Conservation (phyloP, 2,329 filamentous ascomycete genomes). For the Nothomitra cinnamomea region DNA sequence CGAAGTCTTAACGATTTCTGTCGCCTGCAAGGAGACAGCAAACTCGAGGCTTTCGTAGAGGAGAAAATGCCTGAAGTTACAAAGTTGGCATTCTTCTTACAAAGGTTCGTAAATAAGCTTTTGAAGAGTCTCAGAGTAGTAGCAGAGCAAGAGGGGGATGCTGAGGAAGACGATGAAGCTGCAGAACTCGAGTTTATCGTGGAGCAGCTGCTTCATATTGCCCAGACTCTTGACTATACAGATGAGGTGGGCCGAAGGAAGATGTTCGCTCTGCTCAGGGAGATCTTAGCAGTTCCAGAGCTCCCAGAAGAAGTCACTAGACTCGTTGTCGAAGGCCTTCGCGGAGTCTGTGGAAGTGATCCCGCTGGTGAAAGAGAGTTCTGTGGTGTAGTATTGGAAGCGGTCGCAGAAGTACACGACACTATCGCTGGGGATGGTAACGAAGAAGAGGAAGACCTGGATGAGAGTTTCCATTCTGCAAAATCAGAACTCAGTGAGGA, state of each 20-base stretch:
- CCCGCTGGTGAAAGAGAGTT: constrained; percentile 64
- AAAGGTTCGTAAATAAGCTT: constrained; percentile 52
- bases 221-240: constrained; percentile 85
- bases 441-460: constrained; percentile 20
- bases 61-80: constrained; percentile 94
- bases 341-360: constrained; percentile 64
- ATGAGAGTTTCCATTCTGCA: constrained; percentile 88
- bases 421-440: constrained; percentile 52
- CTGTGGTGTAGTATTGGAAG: constrained; percentile 73
- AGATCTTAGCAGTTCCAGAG: constrained; percentile 69
- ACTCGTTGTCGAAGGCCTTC: constrained; percentile 64
- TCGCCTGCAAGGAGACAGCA: constrained; percentile 52
- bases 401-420: constrained; percentile 91
- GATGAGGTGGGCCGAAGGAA: constrained; percentile 89
- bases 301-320: constrained; percentile 87
- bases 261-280: constrained; percentile 83
- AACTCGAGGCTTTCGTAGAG: constrained; percentile 60
- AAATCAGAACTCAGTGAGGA: constrained; percentile 65
- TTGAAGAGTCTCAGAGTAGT: constrained; percentile 22
- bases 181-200: constrained; percentile 90
- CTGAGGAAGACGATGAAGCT: constrained; percentile 56
- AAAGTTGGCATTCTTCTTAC: constrained; percentile 70
- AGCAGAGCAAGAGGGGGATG: constrained; percentile 38
- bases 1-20: constrained; percentile 93
- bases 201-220: constrained; percentile 86